Conservation (phyloP, 768 basidiomycete species). For the Pleurotus ostreatus region DNA sequence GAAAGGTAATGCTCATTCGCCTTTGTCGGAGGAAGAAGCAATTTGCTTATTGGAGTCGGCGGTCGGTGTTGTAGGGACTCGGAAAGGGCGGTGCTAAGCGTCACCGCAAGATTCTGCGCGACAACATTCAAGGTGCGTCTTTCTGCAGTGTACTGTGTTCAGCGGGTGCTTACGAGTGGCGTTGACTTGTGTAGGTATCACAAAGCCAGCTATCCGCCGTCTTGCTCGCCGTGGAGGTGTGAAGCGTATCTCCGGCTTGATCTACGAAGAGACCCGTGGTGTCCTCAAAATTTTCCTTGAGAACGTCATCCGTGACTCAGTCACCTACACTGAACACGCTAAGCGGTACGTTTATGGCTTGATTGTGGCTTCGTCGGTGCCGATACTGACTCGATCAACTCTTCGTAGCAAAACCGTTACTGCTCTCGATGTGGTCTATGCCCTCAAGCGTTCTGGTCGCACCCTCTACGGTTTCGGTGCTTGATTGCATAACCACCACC, state of each 20-base stretch:
- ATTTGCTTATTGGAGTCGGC: background rate
- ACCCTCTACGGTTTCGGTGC: slow-evolving; percentile 64
- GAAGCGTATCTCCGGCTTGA: slow-evolving; percentile 43
- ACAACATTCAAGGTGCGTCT: slow-evolving; percentile 49
- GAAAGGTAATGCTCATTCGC: slow-evolving; percentile 35
- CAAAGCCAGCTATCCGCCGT: slow-evolving; percentile 56
- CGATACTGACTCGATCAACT: background rate
- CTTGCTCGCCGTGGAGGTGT: slow-evolving; percentile 53
- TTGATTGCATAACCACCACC: slow-evolving; percentile 17
- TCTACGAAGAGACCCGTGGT: slow-evolving; percentile 59
- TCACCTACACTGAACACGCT: slow-evolving; percentile 77
- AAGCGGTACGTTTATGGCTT: slow-evolving; percentile 35
- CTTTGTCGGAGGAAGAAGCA: background rate
- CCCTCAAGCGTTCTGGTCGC: slow-evolving; percentile 47
- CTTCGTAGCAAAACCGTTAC: slow-evolving; percentile 51
- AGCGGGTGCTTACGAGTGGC: background rate
- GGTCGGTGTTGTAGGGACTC: slow-evolving; percentile 40
- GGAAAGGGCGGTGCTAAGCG: slow-evolving; percentile 76
- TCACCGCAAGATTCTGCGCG: slow-evolving; percentile 72
- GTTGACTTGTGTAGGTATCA: slow-evolving; percentile 4
- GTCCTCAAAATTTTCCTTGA: slow-evolving; percentile 44
- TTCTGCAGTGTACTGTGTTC: background rate
- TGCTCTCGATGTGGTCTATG: slow-evolving; percentile 59
- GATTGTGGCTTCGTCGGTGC: background rate
- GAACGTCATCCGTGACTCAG: slow-evolving; percentile 64